Conservation (phyloP, 2,329 filamentous ascomycete genomes). For the Aspergillus piperis region DNA sequence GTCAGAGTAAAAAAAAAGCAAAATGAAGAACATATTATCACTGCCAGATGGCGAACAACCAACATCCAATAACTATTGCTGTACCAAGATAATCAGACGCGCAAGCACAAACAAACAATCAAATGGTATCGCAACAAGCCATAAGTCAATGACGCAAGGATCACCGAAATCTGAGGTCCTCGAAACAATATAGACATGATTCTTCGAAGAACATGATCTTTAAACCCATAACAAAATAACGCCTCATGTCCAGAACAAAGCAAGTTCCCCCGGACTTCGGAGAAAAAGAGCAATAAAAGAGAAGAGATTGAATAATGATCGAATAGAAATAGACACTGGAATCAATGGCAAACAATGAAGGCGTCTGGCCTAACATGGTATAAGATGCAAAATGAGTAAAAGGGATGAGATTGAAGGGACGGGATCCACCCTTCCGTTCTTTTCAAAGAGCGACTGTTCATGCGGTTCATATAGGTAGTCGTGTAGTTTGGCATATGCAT, state of each 20-base stretch:
- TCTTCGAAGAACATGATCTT: conserved; percentile 12
- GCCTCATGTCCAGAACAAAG: conserved; percentile 13
- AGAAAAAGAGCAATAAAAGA: conserved; percentile 7
- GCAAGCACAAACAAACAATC: conserved; percentile 18
- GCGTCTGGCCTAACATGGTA: conserved; percentile 2
- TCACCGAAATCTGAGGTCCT: conserved; percentile 13
- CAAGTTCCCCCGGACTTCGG: conserved; percentile 6
- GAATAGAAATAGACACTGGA: not conserved
- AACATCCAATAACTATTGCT: conserved; percentile 19
- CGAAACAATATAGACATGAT: conserved; percentile 15
- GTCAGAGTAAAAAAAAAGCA: not conserved
- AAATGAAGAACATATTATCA: conserved; percentile 4
- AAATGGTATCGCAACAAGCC: conserved; percentile 24
- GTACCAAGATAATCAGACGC: not conserved
- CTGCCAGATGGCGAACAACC: conserved; percentile 1
- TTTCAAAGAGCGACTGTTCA: conserved; percentile 16
- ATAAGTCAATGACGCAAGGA: conserved; percentile 12
- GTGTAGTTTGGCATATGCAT: conserved; percentile 23
- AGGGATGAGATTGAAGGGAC: not conserved
- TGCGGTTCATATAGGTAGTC: conserved; percentile 25
- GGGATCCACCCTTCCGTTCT: conserved; percentile 3
- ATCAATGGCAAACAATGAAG: not conserved
- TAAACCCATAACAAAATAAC: conserved; percentile 9
- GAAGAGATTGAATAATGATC: conserved; percentile 5
- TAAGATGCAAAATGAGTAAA: not conserved